Conservation (phyloP, 2,329 filamentous ascomycete species). For the Coniochaeta pulveracea region DNA sequence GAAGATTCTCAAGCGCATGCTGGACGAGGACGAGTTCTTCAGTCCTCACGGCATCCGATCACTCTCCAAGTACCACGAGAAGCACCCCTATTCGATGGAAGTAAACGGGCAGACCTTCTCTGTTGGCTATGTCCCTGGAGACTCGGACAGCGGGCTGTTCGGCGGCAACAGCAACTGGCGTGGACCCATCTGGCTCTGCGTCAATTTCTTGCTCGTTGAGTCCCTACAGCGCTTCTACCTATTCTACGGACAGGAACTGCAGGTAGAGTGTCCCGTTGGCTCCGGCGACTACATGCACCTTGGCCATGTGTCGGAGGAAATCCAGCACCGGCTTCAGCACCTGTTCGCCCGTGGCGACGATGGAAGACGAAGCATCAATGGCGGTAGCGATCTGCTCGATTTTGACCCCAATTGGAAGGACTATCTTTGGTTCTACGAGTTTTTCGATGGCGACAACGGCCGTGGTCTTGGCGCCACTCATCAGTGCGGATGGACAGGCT, state of each 20-base stretch:
- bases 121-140: slow-evolving; percentile 85
- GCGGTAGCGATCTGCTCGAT: slow-evolving; percentile 73
- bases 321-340: slow-evolving; percentile 90
- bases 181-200: slow-evolving; percentile 89
- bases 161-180: slow-evolving; percentile 98
- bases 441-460: slow-evolving; percentile 88
- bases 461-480: slow-evolving; percentile 85
- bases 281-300: slow-evolving; percentile 94
- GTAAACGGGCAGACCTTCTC: slow-evolving; percentile 85
- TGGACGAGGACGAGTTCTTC: slow-evolving; percentile 89
- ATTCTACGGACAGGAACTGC: slow-evolving; percentile 81
- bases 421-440: slow-evolving; percentile 92
- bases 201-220: slow-evolving; percentile 91
- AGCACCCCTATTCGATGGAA: slow-evolving; percentile 88
- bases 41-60: slow-evolving; percentile 85
- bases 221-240: slow-evolving; percentile 92
- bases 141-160: slow-evolving; percentile 90
- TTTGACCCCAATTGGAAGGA: slow-evolving; percentile 91
- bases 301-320: slow-evolving; percentile 85
- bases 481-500: slow-evolving; percentile 91
- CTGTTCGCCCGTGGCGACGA: slow-evolving; percentile 77
- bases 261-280: slow-evolving; percentile 88
- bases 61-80: slow-evolving; percentile 81
- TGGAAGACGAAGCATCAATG: slow-evolving; percentile 80
- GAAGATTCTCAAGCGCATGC: slow-evolving; percentile 82